These are phyloP conservation scores for Fraxinus baroniana DNA, from an alignment of 305 asterid genomes.

Conservation along the genomic window DNA sequence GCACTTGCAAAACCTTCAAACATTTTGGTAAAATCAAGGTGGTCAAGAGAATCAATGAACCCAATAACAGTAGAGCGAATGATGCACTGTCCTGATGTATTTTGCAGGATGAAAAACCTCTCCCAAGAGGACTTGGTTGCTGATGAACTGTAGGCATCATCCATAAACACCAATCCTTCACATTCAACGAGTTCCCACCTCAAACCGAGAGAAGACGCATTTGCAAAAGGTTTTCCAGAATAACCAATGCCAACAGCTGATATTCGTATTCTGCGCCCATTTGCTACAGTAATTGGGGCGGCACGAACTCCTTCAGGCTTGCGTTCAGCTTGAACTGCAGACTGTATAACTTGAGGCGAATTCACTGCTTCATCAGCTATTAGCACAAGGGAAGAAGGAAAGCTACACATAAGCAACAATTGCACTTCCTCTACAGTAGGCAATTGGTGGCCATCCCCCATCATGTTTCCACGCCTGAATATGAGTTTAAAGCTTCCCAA, in stretches of 20 bases:
- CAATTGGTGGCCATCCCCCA: conserved; percentile 66
- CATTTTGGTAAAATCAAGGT: conserved; percentile 32
- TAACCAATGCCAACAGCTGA: conserved; percentile 78
- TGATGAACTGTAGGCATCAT: conserved; percentile 39
- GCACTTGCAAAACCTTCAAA: conserved; percentile 32
- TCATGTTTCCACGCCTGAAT: conserved; percentile 79
- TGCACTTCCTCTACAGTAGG: conserved; percentile 75
- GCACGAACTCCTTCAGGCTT: conserved; percentile 57
- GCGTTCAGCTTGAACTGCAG: conserved; percentile 72
- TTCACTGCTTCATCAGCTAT: conserved; percentile 73
- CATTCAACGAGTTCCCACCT: conserved; percentile 72
- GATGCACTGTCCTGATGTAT: conserved; percentile 67
- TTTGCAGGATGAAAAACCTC: conserved; percentile 66
- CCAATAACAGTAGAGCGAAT: conserved; percentile 60
- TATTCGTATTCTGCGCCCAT: conserved; percentile 74
- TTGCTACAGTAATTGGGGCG: conserved; percentile 70
- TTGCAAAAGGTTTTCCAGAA: conserved; percentile 75
- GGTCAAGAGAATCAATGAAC: conserved; percentile 40
- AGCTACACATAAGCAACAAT: conserved; percentile 54
- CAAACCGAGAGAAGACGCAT: conserved; percentile 74
- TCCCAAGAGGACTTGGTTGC: conserved; percentile 72
- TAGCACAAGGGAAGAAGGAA: conserved; percentile 67
- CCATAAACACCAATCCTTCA: conserved; percentile 61
- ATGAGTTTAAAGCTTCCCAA: conserved; percentile 62
- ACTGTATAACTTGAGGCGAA: conserved; percentile 45